These are phyloP conservation scores for Pleurotus citrinopileatus DNA, from an alignment of 768 basidiomycete genomes.

Conservation along the genomic window DNA sequence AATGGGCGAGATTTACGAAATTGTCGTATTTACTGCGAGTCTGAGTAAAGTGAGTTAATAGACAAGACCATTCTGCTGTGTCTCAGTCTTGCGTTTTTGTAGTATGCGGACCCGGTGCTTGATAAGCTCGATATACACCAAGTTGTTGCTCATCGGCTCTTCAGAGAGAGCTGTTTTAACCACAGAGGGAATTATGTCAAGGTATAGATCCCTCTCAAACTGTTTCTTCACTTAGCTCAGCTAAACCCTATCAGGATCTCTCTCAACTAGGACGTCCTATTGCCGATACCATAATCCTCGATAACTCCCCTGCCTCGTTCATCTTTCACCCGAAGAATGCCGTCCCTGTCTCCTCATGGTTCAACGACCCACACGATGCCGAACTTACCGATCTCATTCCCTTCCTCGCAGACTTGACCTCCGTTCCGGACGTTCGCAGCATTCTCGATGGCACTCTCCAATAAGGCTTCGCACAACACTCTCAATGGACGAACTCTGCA, in stretches of 20 bases:
- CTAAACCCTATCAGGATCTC: conserved; percentile 63
- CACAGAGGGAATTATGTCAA: conserved; percentile 99
- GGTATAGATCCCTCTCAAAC: conserved; percentile 40
- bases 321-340: conserved; percentile 99
- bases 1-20: conserved; percentile 98
- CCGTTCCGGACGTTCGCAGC: conserved; percentile 87
- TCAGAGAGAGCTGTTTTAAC: conserved; percentile 98
- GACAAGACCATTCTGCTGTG: conserved; percentile 16
- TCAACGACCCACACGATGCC: conserved; percentile 98
- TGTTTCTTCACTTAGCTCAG: neutral
- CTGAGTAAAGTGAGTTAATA: conserved; percentile 79
- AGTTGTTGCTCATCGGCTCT: conserved; percentile 91
- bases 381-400: conserved; percentile 95
- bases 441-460: conserved; percentile 74
- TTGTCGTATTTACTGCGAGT: conserved; percentile 97
- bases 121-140: conserved; percentile 94
- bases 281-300: conserved; percentile 93
- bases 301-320: conserved; percentile 98
- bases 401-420: conserved; percentile 85
- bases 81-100: neutral
- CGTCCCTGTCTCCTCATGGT: conserved; percentile 98
- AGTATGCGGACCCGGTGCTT: conserved; percentile 98
- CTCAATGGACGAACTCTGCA: neutral
- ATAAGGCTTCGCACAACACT: neutral
- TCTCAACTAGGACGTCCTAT: conserved; percentile 96